Percentiles rank a stretch among this genome's conserved stretches.
phyloP scores from a whole-genome alignment of 352 stramenopile genomes.

The Aphanomyces astaci region DNA sequence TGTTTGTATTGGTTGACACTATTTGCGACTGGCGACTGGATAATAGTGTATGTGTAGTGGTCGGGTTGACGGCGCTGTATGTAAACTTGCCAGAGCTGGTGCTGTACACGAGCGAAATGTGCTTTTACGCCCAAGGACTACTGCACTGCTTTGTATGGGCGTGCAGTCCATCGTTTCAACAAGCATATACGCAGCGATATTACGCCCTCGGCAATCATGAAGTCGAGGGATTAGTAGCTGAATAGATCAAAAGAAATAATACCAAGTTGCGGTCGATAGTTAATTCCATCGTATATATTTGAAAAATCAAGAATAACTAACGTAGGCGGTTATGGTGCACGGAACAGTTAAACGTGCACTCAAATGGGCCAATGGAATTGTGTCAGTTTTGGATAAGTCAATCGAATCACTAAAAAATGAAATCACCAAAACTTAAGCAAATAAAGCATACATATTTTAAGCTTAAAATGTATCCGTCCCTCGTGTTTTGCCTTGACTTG shows the following conservation, averaged over 20 bases:
- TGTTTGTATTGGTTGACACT: constrained; percentile 35
- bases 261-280: no score
- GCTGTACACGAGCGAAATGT: constrained; percentile 35
- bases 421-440: no score
- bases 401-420: no score
- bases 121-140: constrained; percentile 55
- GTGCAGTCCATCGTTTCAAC: constrained; percentile 28
- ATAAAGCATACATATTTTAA: no score
- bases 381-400: no score
- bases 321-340: no score
- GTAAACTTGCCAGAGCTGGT: constrained; percentile 19
- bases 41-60: constrained; percentile 12
- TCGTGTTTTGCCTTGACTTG: no score
- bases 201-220: constrained; percentile 22
- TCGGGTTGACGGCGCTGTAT: constrained; percentile 37
- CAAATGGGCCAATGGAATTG: no score
- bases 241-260: not conserved
- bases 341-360: no score
- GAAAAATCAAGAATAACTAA: not conserved
- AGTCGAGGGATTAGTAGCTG: constrained; percentile 13
- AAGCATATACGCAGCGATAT: constrained; percentile 21
- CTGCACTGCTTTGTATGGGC: constrained; percentile 51
- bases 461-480: no score
- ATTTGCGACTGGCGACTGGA: constrained; percentile 15
- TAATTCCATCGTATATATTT: no score